Base-by-base conservation (phyloP, 805 yeast genomes). In the Tetrapisispora namnaoensis region DNA sequence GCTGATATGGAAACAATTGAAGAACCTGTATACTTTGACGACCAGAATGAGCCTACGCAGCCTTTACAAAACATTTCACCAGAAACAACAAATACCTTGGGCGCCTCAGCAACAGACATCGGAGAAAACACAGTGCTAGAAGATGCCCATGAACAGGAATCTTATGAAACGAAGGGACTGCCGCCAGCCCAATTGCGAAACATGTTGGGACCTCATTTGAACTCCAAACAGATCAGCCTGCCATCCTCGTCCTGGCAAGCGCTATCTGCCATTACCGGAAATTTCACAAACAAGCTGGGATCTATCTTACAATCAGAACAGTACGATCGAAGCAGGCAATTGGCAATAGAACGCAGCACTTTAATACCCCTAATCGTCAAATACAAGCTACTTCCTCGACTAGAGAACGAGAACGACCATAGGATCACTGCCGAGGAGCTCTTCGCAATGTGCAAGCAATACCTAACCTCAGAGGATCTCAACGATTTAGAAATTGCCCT, bases 391-490 rank as follows among this genome's bases (percentile, higher is more conserved):
- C 43, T 42, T 4, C 17, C 44, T 3, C 43, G 32, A 3, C 17
- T 24, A 30, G 20, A 42, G 27, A 16, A 42, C 14, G 5, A n/a
- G 56, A 2, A 43, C 56, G 2, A 27, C 27, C 3, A 44, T 40
- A 13, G 30, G 18, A 47, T 57, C 11, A 51, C 58, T 4, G 53
- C 53, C 24, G 54, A 56, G 17, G 62, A 58, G n/a, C 36, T 63
- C 14, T 63, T 54, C 42, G 58, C 55, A 21, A 17, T 62, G 27
- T 61, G 65, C 44, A 51, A 55, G 37, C 48, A 54, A n/a, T 61
- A 58, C 43, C 40, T 63, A 16, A 51, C 61, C 5, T 36, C 58
- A 22, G 65, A 61, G 42, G 61, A 60, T 13, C 40, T 61, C 28
- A 59, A 55, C 30, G 52, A 45, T 22, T 32, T 63, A 18, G 68